Percentiles rank a stretch among this genome's conserved stretches.
Conservation (phyloP, 495 filamentous ascomycete genomes). For the Hypoxylon rickii region DNA sequence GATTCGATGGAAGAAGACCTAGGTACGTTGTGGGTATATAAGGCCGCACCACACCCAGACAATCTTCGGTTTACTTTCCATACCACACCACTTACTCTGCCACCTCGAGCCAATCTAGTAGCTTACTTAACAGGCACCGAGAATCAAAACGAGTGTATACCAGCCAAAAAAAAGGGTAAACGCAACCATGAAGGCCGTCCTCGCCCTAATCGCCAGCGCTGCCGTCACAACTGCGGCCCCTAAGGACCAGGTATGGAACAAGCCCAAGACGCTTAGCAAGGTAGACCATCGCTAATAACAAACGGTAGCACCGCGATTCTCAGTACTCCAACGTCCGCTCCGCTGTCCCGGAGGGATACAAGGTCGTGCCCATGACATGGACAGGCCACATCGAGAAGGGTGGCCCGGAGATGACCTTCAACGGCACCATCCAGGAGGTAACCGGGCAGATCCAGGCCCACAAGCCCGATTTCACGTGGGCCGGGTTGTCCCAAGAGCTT, state of each 20-base stretch:
- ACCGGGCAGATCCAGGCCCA: not conserved
- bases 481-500: not conserved
- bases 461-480: conserved; percentile 10
- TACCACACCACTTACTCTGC: too few species aligned
- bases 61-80: too few species aligned
- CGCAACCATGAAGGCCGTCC: too few species aligned
- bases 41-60: too few species aligned
- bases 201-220: too few species aligned
- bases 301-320: not conserved
- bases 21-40: too few species aligned
- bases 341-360: not conserved
- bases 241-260: too few species aligned
- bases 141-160: too few species aligned
- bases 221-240: not conserved
- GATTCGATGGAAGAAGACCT: too few species aligned
- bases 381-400: conserved; percentile 3
- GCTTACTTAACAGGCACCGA: too few species aligned
- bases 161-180: too few species aligned
- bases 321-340: not conserved
- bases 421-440: conserved; percentile 6
- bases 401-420: conserved; percentile 9
- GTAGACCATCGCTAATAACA: not conserved
- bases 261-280: not conserved
- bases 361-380: conserved; percentile 13
- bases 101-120: too few species aligned